Evolutionary conservation across 306 rosid species (phyloP).

Genomic region (Begonia masoniana): DNA sequence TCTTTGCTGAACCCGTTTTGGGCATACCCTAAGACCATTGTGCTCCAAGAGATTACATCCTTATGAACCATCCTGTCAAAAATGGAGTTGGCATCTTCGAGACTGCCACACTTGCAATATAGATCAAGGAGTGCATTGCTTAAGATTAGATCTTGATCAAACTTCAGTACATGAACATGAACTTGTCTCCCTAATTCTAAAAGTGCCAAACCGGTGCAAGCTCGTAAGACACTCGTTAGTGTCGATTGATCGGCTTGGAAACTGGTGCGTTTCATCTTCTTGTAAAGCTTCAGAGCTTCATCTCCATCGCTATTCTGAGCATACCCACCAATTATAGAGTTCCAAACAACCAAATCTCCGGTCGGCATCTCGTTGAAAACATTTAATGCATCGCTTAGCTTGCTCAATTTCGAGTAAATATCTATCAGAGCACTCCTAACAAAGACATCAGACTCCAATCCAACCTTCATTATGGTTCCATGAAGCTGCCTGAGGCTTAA

Average conservation of each 20-base stretch:
- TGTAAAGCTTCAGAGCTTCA: constrained; percentile 57
- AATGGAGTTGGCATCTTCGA: constrained; percentile 55
- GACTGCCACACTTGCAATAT: constrained; percentile 83
- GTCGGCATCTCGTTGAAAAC: constrained; percentile 69
- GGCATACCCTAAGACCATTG: constrained; percentile 83
- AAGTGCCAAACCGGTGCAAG: constrained; percentile 51
- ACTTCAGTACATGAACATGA: constrained; percentile 66
- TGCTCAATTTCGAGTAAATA: constrained; percentile 61
- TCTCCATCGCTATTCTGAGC: constrained; percentile 77
- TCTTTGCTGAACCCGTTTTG: constrained; percentile 77
- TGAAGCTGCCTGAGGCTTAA: constrained; percentile 51
- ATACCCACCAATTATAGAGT: constrained; percentile 65
- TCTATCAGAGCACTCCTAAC: constrained; percentile 71
- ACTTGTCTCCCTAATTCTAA: constrained; percentile 73
- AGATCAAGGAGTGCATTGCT: constrained; percentile 78
- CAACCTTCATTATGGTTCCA: constrained; percentile 41
- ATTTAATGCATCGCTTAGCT: constrained; percentile 30
- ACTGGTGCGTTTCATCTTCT: constrained; percentile 53
- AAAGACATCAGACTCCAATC: constrained; percentile 74
- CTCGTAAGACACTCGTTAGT: constrained; percentile 72
- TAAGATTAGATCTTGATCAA: constrained; percentile 62
- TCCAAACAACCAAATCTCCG: constrained; percentile 67
- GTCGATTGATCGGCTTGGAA: constrained; percentile 50
- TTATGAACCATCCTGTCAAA: constrained; percentile 46
- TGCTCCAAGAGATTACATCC: constrained; percentile 91